Conservation (phyloP, 2,329 filamentous ascomycete genomes). For the Fusarium torulosum region DNA sequence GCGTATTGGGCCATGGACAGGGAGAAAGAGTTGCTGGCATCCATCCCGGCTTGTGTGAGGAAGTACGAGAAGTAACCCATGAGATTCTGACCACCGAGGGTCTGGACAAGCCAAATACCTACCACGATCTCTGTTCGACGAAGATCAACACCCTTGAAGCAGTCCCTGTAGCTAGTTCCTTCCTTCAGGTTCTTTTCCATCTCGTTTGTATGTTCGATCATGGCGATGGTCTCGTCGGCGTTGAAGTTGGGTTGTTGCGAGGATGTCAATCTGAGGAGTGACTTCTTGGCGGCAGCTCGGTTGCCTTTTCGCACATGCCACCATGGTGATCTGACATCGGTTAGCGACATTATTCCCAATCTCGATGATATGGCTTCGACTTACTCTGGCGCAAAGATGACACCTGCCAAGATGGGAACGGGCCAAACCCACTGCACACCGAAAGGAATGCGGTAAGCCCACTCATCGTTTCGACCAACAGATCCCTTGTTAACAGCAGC, state of each 20-base stretch:
- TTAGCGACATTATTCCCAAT: background rate
- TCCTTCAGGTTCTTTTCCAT: constrained; percentile 59
- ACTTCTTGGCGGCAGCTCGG: constrained; percentile 55
- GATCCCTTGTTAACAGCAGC: constrained; percentile 62
- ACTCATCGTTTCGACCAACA: constrained; percentile 55
- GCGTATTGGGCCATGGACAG: constrained; percentile 63
- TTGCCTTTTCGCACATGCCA: constrained; percentile 62
- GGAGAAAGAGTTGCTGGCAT: constrained; percentile 58
- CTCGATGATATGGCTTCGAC: constrained; percentile 2
- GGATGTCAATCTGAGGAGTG: constrained; percentile 58
- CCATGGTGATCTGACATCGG: constrained; percentile 60
- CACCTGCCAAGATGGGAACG: constrained; percentile 58
- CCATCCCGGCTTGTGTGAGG: constrained; percentile 60
- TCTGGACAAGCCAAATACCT: constrained; percentile 63
- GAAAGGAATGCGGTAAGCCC: constrained; percentile 65
- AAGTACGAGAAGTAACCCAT: constrained; percentile 65
- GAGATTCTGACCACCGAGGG: constrained; percentile 61
- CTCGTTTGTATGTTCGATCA: constrained; percentile 68
- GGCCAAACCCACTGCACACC: constrained; percentile 67
- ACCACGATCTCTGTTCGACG: constrained; percentile 67
- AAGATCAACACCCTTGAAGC: constrained; percentile 65
- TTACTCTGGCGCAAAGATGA: constrained; percentile 63
- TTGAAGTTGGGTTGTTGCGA: constrained; percentile 56
- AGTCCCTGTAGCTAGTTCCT: constrained; percentile 62
- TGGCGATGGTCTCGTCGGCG: constrained; percentile 61